Evolutionary conservation across 1,139 yeast species (phyloP), one percentile per base, ranked within the genome.

Genomic region (Lodderomyces oxycetoniae): DNA sequence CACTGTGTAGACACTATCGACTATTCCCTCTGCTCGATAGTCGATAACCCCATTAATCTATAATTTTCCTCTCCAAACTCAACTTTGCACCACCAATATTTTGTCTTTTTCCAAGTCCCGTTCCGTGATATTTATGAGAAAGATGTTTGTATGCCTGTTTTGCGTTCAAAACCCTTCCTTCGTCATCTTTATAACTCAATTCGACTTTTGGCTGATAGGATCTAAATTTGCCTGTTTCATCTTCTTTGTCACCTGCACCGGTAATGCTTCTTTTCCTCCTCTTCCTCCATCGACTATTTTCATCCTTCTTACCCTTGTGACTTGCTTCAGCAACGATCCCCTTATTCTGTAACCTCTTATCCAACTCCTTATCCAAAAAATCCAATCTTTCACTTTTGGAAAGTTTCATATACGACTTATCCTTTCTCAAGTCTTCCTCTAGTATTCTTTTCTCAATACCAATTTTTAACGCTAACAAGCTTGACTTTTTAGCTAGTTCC

Each of bases 121-220:
- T 55, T 1, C 96, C 96, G 54, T 91, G 97, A 59, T 87, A 89
- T 45, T 81, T 80, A 45, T 85, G 95, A 1, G 96, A 86, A 36
- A 88, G 54, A 41, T 78, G 77, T 58, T 87, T 89, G 62, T 79
- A 89, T 0, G 97, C 97, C 42, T 83, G 85, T 53, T 84, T 87
- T 2, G 79, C 69, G 30, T 68, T 63, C 34, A 91, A 57, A 15
- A 67, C 67, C 32, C 77, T 67, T 1, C 97, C 97, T 4, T 63
- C 53, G 27, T 79, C 85, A 54, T 89, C 96, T 31, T 67, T 70
- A 54, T 88, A 86, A 25, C 67, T 70, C 6, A 89, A 52, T 15
- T 70, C 63, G 14, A 89, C 74, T 4, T 71, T 64, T 0, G 96
- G 95, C 36, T 76, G 73, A 55, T 84, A 83, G 34, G 63, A 49